Evolutionary conservation across 768 basidiomycete genomes (phyloP).

Genomic region (Podaxis carcinomalis): DNA sequence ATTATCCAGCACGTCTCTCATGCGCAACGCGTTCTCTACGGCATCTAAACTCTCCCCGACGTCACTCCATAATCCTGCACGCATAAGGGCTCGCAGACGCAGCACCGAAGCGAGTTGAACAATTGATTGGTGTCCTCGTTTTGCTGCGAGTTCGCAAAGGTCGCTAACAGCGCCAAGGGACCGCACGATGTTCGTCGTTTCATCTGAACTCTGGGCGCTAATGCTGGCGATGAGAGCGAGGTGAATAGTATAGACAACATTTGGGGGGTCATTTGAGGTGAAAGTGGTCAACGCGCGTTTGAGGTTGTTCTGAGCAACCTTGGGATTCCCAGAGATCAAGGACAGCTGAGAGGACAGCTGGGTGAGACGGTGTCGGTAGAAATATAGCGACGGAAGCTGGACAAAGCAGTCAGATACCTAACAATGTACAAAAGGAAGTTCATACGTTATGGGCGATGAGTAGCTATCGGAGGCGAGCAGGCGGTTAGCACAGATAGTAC

Average conservation of each 20-base stretch:
- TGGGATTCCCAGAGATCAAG: constrained; percentile 44
- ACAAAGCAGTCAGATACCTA: neutral
- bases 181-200: constrained; percentile 16
- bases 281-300: constrained; percentile 47
- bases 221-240: constrained; percentile 48
- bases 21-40: constrained; percentile 37
- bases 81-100: constrained; percentile 50
- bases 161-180: constrained; percentile 30
- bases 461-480: constrained; percentile 27
- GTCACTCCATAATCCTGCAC: constrained; percentile 51
- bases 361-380: constrained; percentile 55
- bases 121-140: constrained; percentile 32
- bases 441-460: constrained; percentile 58
- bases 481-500: neutral
- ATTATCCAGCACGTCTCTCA: constrained; percentile 45
- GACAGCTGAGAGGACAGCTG: constrained; percentile 61
- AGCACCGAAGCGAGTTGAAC: constrained; percentile 31
- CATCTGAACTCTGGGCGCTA: constrained; percentile 13
- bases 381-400: constrained; percentile 62
- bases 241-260: constrained; percentile 50
- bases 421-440: neutral
- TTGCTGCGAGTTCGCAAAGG: constrained; percentile 24
- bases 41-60: constrained; percentile 53
- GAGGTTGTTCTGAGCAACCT: constrained; percentile 56
- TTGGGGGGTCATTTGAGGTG: constrained; percentile 44